Evolutionary conservation across 2,329 filamentous ascomycete genomes (phyloP).

Genomic region (Colletotrichum gigasporum): DNA sequence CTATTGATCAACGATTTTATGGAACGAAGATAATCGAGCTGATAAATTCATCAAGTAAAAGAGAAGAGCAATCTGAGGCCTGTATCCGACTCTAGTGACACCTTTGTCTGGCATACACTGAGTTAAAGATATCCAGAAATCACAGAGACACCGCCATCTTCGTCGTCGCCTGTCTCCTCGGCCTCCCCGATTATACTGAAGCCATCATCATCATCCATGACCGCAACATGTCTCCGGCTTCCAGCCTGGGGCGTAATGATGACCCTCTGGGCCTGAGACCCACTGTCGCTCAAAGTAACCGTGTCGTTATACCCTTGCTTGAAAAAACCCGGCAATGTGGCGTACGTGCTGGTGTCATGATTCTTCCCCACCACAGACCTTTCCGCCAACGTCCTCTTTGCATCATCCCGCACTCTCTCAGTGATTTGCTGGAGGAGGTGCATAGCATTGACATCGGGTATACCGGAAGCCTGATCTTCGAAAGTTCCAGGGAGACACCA

Average conservation of each 20-base stretch:
- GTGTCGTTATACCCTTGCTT: background rate
- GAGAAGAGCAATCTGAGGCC: too few relatives aligned
- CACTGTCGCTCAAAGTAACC: background rate
- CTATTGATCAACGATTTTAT: too few relatives aligned
- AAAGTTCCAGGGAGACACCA: slow-evolving; percentile 49
- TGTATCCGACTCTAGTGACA: too few relatives aligned
- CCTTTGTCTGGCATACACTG: too few relatives aligned
- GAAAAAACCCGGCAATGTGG: slow-evolving; percentile 1
- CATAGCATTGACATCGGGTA: slow-evolving; percentile 19
- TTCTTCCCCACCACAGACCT: slow-evolving; percentile 38
- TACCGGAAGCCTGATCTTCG: slow-evolving; percentile 3
- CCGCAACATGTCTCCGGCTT: background rate
- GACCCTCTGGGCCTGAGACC: background rate
- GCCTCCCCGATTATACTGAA: background rate
- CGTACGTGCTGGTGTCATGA: slow-evolving; percentile 44
- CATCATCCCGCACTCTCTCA: slow-evolving; percentile 38
- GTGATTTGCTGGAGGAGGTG: slow-evolving; percentile 39
- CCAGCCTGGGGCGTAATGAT: background rate
- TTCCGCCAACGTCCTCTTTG: slow-evolving; percentile 38
- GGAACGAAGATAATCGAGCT: too few relatives aligned
- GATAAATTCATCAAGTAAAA: too few relatives aligned
- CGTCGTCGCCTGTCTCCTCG: background rate
- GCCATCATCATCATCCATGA: background rate
- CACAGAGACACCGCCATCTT: background rate
- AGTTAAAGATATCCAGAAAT: background rate